Percentiles rank a stretch among this genome's conserved stretches.
Evolutionary conservation across 2,329 filamentous ascomycete genomes (phyloP).

Genomic region (Fusarium coffeatum): DNA sequence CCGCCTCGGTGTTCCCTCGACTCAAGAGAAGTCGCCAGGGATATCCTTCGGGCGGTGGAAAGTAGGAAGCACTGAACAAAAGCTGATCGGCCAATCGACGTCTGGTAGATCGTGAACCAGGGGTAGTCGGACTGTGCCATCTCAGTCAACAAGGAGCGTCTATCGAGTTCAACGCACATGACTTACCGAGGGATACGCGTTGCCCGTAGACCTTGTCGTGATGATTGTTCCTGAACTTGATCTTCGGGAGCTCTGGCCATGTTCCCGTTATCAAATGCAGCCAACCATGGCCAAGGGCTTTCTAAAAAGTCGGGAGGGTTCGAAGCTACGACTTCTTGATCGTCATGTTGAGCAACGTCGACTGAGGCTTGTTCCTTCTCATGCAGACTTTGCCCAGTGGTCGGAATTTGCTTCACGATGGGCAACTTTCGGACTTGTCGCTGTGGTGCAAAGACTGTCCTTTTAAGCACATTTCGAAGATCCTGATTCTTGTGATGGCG

Average conservation of each 20-base stretch:
- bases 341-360: background rate
- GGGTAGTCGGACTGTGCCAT: slow-evolving; percentile 14
- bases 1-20: background rate
- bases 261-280: slow-evolving; percentile 1
- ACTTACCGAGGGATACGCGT: slow-evolving; percentile 25
- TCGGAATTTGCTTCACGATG: slow-evolving; percentile 17
- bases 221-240: background rate
- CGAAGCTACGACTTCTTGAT: background rate
- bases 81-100: slow-evolving; percentile 12
- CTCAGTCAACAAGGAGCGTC: slow-evolving; percentile 6
- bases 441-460: background rate
- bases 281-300: slow-evolving; percentile 24
- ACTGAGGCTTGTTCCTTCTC: background rate
- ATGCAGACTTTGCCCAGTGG: background rate
- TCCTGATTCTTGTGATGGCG: slow-evolving; percentile 3
- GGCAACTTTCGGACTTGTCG: slow-evolving; percentile 2
- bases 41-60: slow-evolving; percentile 3
- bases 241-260: background rate
- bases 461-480: background rate
- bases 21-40: background rate
- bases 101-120: slow-evolving; percentile 10
- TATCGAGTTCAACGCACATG: background rate
- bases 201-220: slow-evolving; percentile 9
- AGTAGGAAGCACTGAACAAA: slow-evolving; percentile 3
- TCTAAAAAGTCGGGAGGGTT: background rate